Conservation (phyloP, 1,284 basidiomycete genomes). For the Ceratobasidium sp. region DNA sequence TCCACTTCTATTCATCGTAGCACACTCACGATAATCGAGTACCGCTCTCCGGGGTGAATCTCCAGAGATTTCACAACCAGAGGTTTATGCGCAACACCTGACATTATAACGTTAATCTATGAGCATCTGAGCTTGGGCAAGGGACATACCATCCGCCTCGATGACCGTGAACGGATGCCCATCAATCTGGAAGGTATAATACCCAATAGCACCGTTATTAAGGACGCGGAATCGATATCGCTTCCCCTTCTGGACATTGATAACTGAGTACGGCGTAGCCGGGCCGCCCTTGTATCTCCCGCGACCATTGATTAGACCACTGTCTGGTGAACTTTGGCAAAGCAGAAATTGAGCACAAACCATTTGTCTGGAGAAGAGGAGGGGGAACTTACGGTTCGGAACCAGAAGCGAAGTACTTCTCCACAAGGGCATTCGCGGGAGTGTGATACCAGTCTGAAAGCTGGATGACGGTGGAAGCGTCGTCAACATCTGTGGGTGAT, state of each 20-base stretch:
- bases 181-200: conserved; percentile 49
- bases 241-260: conserved; percentile 54
- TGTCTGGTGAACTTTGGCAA: conserved; percentile 54
- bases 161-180: conserved; percentile 50
- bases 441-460: conserved; percentile 60
- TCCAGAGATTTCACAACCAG: conserved; percentile 21
- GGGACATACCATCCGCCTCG: conserved; percentile 53
- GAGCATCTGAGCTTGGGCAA: conserved; percentile 41
- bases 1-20: not conserved
- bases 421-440: conserved; percentile 46
- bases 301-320: conserved; percentile 64
- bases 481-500: conserved; percentile 32
- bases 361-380: conserved; percentile 1
- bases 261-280: conserved; percentile 51
- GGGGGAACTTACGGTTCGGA: conserved; percentile 41
- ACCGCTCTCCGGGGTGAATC: conserved; percentile 44
- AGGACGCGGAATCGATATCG: conserved; percentile 67
- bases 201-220: conserved; percentile 55
- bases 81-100: conserved; percentile 22
- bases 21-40: conserved; percentile 42
- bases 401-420: not conserved
- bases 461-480: conserved; percentile 54
- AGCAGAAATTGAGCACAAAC: conserved; percentile 47
- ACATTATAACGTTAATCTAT: not conserved
- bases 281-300: conserved; percentile 59